These are phyloP conservation scores for Microbotryum intermedium DNA, from an alignment of 1,284 basidiomycete genomes.

Conservation along the genomic window DNA sequence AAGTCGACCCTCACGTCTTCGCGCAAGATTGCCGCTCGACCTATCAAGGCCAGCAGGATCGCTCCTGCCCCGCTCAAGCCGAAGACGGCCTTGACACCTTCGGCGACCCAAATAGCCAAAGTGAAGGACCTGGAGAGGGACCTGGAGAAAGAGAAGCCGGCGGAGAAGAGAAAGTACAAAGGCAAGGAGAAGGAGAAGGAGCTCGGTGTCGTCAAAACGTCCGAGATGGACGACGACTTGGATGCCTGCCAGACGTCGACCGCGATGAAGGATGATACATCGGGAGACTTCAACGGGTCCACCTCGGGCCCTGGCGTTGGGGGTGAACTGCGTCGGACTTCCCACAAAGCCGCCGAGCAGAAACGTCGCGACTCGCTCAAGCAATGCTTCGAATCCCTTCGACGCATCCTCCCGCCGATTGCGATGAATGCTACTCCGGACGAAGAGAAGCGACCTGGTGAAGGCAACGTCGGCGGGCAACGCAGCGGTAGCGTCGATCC, in stretches of 20 bases:
- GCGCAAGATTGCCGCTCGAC: not conserved
- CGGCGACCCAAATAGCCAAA: too few species aligned
- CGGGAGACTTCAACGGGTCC: not conserved
- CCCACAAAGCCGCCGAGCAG: conserved; percentile 95
- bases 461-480: conserved; percentile 36
- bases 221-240: conserved; percentile 1
- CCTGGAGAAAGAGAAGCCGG: too few species aligned
- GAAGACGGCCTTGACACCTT: too few species aligned
- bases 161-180: not conserved
- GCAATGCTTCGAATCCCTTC: conserved; percentile 88
- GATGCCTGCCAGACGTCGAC: conserved; percentile 5
- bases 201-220: not conserved
- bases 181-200: conserved; percentile 5
- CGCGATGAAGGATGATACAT: conserved; percentile 8
- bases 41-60: too few species aligned
- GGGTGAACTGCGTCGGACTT: conserved; percentile 60
- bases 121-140: too few species aligned
- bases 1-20: not conserved
- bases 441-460: conserved; percentile 32
- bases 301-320: conserved; percentile 17
- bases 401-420: conserved; percentile 76
- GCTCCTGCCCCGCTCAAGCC: too few species aligned
- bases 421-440: conserved; percentile 25
- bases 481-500: conserved; percentile 30
- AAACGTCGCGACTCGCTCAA: conserved; percentile 93